Conservation (phyloP, 1,284 basidiomycete species). For the Naganishia albida region DNA sequence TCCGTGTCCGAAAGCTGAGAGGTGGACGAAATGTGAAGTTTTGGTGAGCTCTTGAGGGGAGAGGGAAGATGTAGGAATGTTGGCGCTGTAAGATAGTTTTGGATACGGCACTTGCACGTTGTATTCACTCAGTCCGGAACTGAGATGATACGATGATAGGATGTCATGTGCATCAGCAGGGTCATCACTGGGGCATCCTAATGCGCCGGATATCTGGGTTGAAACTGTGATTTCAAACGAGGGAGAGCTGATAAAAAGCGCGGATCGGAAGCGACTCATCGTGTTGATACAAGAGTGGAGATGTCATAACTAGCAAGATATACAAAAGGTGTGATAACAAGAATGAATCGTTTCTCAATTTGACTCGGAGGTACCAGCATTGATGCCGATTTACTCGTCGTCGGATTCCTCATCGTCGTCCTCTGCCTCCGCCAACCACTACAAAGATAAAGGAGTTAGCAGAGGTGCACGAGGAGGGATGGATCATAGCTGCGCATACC, state of each 20-base stretch:
- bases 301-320: no score
- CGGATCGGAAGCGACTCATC: no score
- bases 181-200: background rate
- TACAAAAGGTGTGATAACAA: no score
- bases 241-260: no score
- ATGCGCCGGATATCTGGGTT: no score
- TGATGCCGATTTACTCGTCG: slow-evolving; percentile 12
- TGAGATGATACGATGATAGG: no score
- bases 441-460: slow-evolving; percentile 5
- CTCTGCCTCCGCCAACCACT: slow-evolving; percentile 52
- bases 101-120: background rate
- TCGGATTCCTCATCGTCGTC: slow-evolving; percentile 44
- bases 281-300: slow-evolving; percentile 10
- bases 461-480: background rate
- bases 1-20: slow-evolving; percentile 1
- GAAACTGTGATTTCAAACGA: no score
- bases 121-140: background rate
- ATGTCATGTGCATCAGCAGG: no score
- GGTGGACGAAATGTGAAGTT: background rate
- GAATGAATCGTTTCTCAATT: no score
- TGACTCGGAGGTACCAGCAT: no score
- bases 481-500: slow-evolving; percentile 32
- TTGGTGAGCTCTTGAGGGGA: background rate
- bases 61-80: no score
- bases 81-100: no score